phyloP scores from a whole-genome alignment of 805 yeast genomes.

The Candida ficus region DNA sequence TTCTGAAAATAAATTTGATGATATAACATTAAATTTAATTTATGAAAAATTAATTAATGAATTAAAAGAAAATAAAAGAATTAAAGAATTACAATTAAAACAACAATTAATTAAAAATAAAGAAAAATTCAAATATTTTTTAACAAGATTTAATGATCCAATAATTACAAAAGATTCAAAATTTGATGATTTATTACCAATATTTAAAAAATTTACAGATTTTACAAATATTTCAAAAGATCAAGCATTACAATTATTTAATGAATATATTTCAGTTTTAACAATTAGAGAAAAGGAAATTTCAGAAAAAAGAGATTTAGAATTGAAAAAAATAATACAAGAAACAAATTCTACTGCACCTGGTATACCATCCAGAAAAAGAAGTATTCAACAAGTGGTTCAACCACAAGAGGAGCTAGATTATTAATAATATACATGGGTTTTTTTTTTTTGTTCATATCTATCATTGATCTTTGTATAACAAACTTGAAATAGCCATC shows the following conservation, averaged over 20 bases:
- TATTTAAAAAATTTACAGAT: constrained; percentile 28
- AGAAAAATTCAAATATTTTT: constrained; percentile 17
- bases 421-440: constrained; percentile 19
- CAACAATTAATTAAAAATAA: constrained; percentile 14
- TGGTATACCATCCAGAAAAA: constrained; percentile 10
- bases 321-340: constrained; percentile 17
- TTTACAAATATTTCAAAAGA: constrained; percentile 32
- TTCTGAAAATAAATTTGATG: too few relatives aligned
- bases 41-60: constrained; percentile 25
- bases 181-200: constrained; percentile 33
- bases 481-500: constrained; percentile 63
- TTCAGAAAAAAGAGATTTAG: constrained; percentile 17
- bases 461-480: constrained; percentile 44
- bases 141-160: constrained; percentile 22
- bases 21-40: constrained; percentile 25
- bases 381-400: constrained; percentile 19
- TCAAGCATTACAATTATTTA: constrained; percentile 28
- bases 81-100: constrained; percentile 15
- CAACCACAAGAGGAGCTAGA: constrained; percentile 29
- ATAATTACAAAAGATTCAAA: constrained; percentile 22
- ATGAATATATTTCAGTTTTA: constrained; percentile 27
- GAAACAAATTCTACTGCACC: constrained; percentile 13
- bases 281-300: constrained; percentile 22
- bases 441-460: background rate
- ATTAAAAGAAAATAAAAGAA: constrained; percentile 20